Base-by-base conservation (phyloP, 805 yeast species). In the Wickerhamomyces queroliae region DNA sequence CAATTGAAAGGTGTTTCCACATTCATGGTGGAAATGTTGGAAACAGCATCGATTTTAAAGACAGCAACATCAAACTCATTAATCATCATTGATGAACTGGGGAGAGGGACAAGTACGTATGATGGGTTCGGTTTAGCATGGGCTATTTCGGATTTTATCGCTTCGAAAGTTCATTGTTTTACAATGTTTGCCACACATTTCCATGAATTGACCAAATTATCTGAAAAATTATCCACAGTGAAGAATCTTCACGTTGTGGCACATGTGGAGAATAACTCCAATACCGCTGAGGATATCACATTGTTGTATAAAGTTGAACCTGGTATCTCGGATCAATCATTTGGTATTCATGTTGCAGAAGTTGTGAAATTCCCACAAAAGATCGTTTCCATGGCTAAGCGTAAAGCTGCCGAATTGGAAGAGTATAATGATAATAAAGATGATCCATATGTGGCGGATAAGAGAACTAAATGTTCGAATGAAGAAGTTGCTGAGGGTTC, bases 61-160 rank as follows among this genome's bases (percentile, higher is more conserved):
- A 76, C 85, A 7, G 90, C 95, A 2, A 80, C 93, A 0, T 61
- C 68, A 23, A 81, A 84, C 45, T 88, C 96, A 7, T 70, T 93
- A 41, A 79, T 93, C 37, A 79, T 93, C 18, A 83, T 93, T 45
- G 99, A 93, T 62, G 99, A 93, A 60, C 75, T 93, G 34, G 99
- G 99, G 3, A 76, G 99, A 56, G 72, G 75, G 29, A 69, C 75
- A 3, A 71, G 80, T 34, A 85, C 99, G 0, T 91, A 90, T 61
- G 99, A 93, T 62, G 99, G 99, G 0, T 93, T 93, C 67, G 99
- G 99, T 0, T 70, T 93, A 30, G 99, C 99, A 0, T 93, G 96
- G 95, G 83, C 97, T 0, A 93, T 93, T 40, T 83, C 91, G 47
- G 95, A 90, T 55, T 80, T 82, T 61, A 78, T 91, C 43, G 81